phyloP scores from a whole-genome alignment of 2,329 filamentous ascomycete genomes.

The Helotiales sp. region DNA sequence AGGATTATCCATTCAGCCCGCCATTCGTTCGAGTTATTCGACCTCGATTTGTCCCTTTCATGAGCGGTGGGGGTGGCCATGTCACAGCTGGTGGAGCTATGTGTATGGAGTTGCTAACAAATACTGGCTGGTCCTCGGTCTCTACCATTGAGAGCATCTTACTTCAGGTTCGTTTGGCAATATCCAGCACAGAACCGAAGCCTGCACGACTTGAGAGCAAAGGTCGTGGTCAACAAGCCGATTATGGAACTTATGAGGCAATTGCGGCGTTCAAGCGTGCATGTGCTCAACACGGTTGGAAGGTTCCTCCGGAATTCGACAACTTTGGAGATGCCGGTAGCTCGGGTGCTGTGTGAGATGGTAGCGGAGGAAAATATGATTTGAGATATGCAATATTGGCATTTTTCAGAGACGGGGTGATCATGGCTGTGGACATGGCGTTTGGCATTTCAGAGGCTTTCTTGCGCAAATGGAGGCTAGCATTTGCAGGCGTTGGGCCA shows the following conservation, averaged over 20 bases:
- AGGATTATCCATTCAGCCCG: conserved; percentile 73
- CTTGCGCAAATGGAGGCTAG: not conserved
- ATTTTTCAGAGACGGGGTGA: not conserved
- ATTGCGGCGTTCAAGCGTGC: conserved; percentile 71
- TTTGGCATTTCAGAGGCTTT: not conserved
- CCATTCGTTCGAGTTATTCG: conserved; percentile 83
- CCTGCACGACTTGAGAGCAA: conserved; percentile 65
- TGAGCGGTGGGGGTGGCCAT: conserved; percentile 76
- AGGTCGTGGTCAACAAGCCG: conserved; percentile 25
- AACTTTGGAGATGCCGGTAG: not conserved
- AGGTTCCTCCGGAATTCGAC: conserved; percentile 49
- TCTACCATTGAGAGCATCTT: conserved; percentile 77
- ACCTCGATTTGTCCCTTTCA: conserved; percentile 74
- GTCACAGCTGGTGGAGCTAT: conserved; percentile 83
- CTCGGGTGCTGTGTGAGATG: not conserved
- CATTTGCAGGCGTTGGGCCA: not conserved
- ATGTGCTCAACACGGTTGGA: conserved; percentile 71
- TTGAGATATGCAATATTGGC: not conserved
- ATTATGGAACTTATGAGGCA: conserved; percentile 72
- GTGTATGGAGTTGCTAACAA: conserved; percentile 82
- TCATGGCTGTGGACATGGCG: not conserved
- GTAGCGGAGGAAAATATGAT: not conserved
- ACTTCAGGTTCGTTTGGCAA: conserved; percentile 76
- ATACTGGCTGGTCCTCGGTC: conserved; percentile 75
- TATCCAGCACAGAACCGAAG: conserved; percentile 65